Evolutionary conservation across 208 protist species (phyloP), one percentile per base, ranked within the genome.

Genomic region (Sergeia podlipaevii): DNA sequence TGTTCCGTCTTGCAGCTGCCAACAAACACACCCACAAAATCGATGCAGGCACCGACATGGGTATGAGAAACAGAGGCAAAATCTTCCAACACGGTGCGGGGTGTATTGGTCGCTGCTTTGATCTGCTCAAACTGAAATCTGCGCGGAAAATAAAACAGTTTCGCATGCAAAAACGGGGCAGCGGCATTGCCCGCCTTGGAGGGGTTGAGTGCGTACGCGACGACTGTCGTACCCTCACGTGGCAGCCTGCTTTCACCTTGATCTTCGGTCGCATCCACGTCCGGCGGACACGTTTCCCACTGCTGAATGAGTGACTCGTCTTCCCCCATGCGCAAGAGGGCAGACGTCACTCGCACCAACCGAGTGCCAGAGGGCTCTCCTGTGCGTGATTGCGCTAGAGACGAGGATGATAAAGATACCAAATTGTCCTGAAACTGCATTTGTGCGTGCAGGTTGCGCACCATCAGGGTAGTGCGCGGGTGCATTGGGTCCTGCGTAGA

Each of bases 261-360:
- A 4, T 28, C 38, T 20, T 47, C 52, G 4, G 37, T 8, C 15
- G 30, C 24, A 36, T 30, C 20, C 61, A 64, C 36, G 65, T 60
- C 30, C 30, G 50, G 18, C 6, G 59, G 34, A 30, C 49, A 63
- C 15, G 54, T 67, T 32, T 85, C 68, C 81, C 85, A 93, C 28
- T 85, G 61, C 53, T 93, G 85, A 33, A 93, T 65, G 1, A 93
- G 51, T 1, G 76, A 68, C 65, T 92, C 74, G 21, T 63, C 76
- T 7, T 62, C 44, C 15, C 3, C 67, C 64, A 43, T 73, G 71
- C 6, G 59, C 59, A 24, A 89, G 21, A 89, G 61, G 26, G 81
- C 39, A 18, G 85, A 89, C 5, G 73, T 72, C 6, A 92, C 67
- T 8, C 80, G 65, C 4, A 60, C 61, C 13, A 87, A 46, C 18